A percentile compares a stretch with the other conserved stretches of the same genome.
Conservation (phyloP, 2,329 filamentous ascomycete genomes). For the Chaetomiaceae sp. region DNA sequence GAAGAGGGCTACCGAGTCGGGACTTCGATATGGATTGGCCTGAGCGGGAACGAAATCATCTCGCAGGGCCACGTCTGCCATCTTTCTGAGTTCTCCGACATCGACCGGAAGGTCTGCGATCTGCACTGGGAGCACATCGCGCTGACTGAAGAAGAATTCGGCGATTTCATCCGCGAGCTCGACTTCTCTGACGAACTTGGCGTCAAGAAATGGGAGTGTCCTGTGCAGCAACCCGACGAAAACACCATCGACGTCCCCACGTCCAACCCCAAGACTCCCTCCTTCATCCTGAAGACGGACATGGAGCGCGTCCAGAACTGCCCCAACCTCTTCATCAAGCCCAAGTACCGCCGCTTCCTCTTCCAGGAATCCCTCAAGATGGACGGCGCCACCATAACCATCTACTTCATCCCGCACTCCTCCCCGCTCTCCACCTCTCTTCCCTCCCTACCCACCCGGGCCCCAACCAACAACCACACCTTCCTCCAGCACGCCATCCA, state of each 20-base stretch:
- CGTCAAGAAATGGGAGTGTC: slow-evolving; percentile 24
- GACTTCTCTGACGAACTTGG: slow-evolving; percentile 24
- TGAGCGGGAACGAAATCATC: slow-evolving; percentile 15
- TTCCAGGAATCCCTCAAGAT: slow-evolving; percentile 38
- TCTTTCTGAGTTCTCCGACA: slow-evolving; percentile 3
- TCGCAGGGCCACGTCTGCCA: slow-evolving; percentile 22
- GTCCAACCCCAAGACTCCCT: slow-evolving; percentile 16
- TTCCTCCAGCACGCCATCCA: slow-evolving; percentile 15
- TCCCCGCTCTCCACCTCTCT: slow-evolving; percentile 22
- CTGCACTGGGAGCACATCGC: neutral
- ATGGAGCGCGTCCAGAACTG: slow-evolving; percentile 28
- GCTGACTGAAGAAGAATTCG: neutral
- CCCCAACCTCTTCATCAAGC: slow-evolving; percentile 27
- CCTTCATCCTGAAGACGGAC: slow-evolving; percentile 26
- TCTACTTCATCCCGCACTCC: slow-evolving; percentile 32
- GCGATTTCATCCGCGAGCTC: slow-evolving; percentile 2
- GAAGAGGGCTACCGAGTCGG: slow-evolving; percentile 22
- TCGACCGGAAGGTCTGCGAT: slow-evolving; percentile 2
- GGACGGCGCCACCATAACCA: slow-evolving; percentile 36
- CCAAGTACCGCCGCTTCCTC: slow-evolving; percentile 23
- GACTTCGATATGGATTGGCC: neutral
- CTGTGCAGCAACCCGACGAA: neutral
- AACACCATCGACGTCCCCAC: neutral
- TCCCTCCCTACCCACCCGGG: slow-evolving; percentile 3
- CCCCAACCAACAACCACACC: neutral